Percentiles rank a stretch among this genome's conserved stretches.
Conservation (phyloP, 1,284 basidiomycete genomes). For the Pyrrhoderma noxium region DNA sequence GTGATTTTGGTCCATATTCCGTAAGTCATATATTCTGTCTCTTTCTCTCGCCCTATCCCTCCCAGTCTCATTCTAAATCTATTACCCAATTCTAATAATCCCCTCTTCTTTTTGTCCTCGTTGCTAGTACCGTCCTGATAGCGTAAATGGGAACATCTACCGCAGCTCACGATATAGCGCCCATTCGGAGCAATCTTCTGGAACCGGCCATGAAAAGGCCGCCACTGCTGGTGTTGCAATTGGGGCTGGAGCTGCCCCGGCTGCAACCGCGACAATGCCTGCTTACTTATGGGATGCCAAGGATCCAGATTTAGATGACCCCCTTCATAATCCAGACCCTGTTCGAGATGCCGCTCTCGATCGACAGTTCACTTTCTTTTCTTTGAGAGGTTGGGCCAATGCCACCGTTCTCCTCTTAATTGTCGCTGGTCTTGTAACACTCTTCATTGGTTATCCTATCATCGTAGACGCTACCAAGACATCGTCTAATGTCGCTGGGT, state of each 20-base stretch:
- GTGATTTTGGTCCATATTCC: conserved; percentile 72
- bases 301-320: conserved; percentile 72
- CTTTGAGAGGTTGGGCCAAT: conserved; percentile 69
- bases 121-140: conserved; percentile 50
- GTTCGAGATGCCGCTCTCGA: conserved; percentile 50
- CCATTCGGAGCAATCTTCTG: conserved; percentile 48
- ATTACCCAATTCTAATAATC: no score
- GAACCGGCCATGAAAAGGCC: conserved; percentile 35
- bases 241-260: conserved; percentile 10
- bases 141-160: conserved; percentile 37
- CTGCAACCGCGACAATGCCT: conserved; percentile 42
- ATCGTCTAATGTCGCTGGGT: conserved; percentile 35
- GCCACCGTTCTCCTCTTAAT: conserved; percentile 52
- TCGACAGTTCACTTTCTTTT: conserved; percentile 55
- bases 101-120: no score
- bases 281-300: conserved; percentile 64
- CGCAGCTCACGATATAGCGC: conserved; percentile 51
- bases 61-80: not conserved
- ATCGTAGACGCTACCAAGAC: conserved; percentile 43
- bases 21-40: conserved; percentile 36
- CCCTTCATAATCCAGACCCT: conserved; percentile 69
- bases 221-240: conserved; percentile 2
- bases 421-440: conserved; percentile 49
- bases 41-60: conserved; percentile 1
- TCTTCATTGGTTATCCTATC: conserved; percentile 80